phyloP scores from a whole-genome alignment of 2,329 filamentous ascomycete genomes.

The Cladophialophora yegresii region DNA sequence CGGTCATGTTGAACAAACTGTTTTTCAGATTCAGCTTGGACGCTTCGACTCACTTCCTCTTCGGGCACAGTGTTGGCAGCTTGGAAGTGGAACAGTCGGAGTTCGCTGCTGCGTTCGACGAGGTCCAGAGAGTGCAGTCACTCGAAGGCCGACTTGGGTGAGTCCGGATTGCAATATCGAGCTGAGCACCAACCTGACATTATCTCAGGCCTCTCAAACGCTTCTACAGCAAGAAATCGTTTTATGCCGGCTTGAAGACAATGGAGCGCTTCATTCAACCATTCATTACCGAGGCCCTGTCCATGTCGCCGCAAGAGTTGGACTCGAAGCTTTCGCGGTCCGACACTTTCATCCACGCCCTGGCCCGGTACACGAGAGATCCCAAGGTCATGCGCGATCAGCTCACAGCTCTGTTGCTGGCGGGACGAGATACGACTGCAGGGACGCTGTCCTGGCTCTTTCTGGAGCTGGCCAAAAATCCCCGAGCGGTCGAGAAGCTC shows the following conservation, averaged over 20 bases:
- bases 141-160: slow-evolving; percentile 65
- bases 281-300: slow-evolving; percentile 74
- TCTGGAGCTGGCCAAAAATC: slow-evolving; percentile 76
- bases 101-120: slow-evolving; percentile 80
- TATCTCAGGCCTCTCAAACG: slow-evolving; percentile 57
- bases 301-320: slow-evolving; percentile 69
- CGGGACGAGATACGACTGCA: slow-evolving; percentile 81
- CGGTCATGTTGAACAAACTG: slow-evolving; percentile 72
- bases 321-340: slow-evolving; percentile 68
- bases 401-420: slow-evolving; percentile 76
- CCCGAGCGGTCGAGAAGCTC: slow-evolving; percentile 66
- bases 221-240: slow-evolving; percentile 65
- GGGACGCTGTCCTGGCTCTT: slow-evolving; percentile 77
- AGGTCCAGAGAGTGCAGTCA: slow-evolving; percentile 74
- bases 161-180: slow-evolving; percentile 29
- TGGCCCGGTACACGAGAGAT: slow-evolving; percentile 74
- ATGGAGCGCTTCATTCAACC: slow-evolving; percentile 75
- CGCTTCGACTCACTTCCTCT: slow-evolving; percentile 79
- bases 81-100: slow-evolving; percentile 62
- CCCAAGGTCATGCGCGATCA: slow-evolving; percentile 74
- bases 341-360: slow-evolving; percentile 83
- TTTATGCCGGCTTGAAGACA: slow-evolving; percentile 63
- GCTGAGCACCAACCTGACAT: neutral
- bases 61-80: slow-evolving; percentile 72
- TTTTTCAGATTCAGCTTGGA: slow-evolving; percentile 84